Evolutionary conservation across 139 green algal species (phyloP).

Genomic region (Edaphochlamys debaryana): DNA sequence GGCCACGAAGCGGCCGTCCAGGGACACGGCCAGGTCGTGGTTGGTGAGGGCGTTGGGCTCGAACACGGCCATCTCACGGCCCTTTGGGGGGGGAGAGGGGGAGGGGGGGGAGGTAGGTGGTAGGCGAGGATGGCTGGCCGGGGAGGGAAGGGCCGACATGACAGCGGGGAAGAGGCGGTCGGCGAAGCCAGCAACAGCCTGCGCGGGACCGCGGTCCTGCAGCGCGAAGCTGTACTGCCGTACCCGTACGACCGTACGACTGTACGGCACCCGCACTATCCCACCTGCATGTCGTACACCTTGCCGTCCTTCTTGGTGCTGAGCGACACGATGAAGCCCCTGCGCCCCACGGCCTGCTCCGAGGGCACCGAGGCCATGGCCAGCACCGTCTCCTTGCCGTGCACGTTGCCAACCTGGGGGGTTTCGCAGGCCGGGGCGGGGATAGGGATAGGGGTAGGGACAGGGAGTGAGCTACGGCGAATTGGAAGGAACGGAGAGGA

Average conservation of each 20-base stretch:
- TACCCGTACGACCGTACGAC: too few relatives aligned
- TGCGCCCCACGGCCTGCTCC: constrained; percentile 9
- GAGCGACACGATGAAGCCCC: constrained; percentile 41
- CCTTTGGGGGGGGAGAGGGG: neutral
- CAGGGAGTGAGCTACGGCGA: neutral
- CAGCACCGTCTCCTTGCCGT: constrained; percentile 44
- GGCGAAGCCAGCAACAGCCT: too few relatives aligned
- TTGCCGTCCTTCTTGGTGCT: constrained; percentile 56
- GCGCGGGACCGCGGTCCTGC: too few relatives aligned
- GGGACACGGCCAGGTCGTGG: constrained; percentile 63
- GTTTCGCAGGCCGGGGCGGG: too few relatives aligned
- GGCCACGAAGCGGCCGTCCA: constrained; percentile 60
- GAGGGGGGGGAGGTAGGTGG: too few relatives aligned
- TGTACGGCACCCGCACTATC: too few relatives aligned
- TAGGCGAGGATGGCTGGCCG: neutral
- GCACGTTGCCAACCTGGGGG: constrained; percentile 34
- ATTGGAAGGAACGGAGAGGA: too few relatives aligned
- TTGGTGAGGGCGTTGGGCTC: constrained; percentile 65
- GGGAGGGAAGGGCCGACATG: neutral
- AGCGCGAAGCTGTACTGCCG: too few relatives aligned
- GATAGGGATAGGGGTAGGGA: neutral
- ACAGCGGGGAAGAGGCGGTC: neutral
- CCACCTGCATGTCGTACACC: constrained; percentile 43
- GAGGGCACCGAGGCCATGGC: neutral
- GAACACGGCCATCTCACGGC: constrained; percentile 51